These are phyloP conservation scores for Umbelopsis ramanniana DNA, from an alignment of 192 early-diverging fungal genomes.

Conservation along the genomic window DNA sequence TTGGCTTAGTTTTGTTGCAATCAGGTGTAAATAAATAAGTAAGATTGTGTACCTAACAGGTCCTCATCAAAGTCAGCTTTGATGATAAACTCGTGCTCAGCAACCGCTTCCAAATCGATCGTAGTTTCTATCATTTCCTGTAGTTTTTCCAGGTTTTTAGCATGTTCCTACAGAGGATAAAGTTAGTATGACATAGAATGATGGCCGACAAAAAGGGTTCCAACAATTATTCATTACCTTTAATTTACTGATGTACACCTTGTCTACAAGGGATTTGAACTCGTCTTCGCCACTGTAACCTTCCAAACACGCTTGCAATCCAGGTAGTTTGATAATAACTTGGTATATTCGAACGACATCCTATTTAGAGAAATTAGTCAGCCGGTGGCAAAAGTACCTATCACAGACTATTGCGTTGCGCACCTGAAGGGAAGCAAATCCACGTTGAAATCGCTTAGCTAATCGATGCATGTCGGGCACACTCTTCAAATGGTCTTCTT, in stretches of 20 bases:
- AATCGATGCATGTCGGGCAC: constrained; percentile 92
- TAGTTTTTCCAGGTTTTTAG: constrained; percentile 63
- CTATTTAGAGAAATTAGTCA: constrained; percentile 31
- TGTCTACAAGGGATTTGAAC: constrained; percentile 33
- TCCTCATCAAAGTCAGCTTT: constrained; percentile 82
- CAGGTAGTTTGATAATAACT: constrained; percentile 73
- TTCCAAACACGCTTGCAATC: constrained; percentile 62
- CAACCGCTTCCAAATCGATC: constrained; percentile 84
- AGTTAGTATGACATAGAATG: not conserved
- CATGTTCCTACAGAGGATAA: constrained; percentile 43
- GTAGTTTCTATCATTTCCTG: constrained; percentile 89
- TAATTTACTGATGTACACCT: constrained; percentile 62
- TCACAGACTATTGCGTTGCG: not conserved
- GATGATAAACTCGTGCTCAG: constrained; percentile 87
- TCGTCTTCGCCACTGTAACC: constrained; percentile 37
- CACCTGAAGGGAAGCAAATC: constrained; percentile 73
- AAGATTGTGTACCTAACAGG: constrained; percentile 57
- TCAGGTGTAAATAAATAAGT: not conserved
- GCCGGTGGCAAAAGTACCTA: not conserved
- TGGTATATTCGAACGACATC: constrained; percentile 94
- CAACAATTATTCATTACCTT: constrained; percentile 34
- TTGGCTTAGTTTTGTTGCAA: not conserved
- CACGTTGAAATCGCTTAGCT: constrained; percentile 81
- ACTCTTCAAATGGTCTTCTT: constrained; percentile 76
- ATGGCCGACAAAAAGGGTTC: not conserved